Percentiles rank a stretch among this genome's conserved stretches.
phyloP scores from a whole-genome alignment of 2,329 filamentous ascomycete species.

The Decorospora gaudefroyi region DNA sequence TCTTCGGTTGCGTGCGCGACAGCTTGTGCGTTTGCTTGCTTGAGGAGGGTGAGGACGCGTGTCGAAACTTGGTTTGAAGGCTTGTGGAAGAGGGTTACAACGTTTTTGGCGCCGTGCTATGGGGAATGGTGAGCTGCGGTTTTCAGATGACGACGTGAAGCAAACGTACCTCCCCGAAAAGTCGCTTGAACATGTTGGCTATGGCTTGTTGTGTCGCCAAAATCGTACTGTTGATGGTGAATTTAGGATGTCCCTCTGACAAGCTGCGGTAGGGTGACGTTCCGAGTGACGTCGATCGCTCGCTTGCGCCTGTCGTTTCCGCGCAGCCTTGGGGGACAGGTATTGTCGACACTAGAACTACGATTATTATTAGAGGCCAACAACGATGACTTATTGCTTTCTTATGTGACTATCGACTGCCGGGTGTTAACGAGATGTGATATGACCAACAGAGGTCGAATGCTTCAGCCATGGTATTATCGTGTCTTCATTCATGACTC shows the following conservation, averaged over 20 bases:
- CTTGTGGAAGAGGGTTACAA: constrained; percentile 95
- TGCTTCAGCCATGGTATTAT: no score
- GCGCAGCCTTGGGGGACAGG: constrained; percentile 2
- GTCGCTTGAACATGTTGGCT: constrained; percentile 51
- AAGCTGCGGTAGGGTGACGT: constrained; percentile 28
- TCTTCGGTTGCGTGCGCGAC: constrained; percentile 70
- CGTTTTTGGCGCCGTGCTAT: constrained; percentile 64
- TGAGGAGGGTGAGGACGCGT: constrained; percentile 75
- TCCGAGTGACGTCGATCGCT: constrained; percentile 35
- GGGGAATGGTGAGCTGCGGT: constrained; percentile 21
- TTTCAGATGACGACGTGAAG: neutral
- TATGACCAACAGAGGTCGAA: no score
- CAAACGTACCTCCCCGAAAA: constrained; percentile 54
- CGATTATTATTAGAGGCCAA: neutral
- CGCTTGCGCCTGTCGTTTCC: constrained; percentile 17
- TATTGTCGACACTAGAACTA: constrained; percentile 7
- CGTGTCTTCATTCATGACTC: no score
- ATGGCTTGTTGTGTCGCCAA: constrained; percentile 2
- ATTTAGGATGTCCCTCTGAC: constrained; percentile 20
- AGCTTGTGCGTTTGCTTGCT: constrained; percentile 75
- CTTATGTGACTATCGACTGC: no score
- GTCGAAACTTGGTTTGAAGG: constrained; percentile 72
- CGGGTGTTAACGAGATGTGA: no score
- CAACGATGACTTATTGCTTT: no score
- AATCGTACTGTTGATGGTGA: constrained; percentile 15